Base-by-base conservation (phyloP, 257 asterid species). In the Solanum dulcamara region DNA sequence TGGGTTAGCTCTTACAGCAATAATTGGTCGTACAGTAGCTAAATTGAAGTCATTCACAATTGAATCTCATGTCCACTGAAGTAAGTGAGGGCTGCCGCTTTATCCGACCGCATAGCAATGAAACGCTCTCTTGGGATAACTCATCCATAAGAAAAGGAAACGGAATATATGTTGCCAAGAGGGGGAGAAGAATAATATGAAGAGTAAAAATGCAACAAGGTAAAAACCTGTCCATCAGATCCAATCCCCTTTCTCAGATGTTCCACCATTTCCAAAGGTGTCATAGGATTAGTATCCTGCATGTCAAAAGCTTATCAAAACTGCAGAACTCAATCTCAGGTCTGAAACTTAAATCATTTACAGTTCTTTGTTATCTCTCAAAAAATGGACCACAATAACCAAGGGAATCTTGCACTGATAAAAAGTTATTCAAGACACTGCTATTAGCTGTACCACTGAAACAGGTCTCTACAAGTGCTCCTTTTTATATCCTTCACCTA, bases 141-240 rank as follows among this genome's bases (percentile, higher is more conserved):
- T 38, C 84, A 55, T 30, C 26, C 48, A 42, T 28, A 85, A 83
- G 68, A 26, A 77, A 48, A 53, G 80, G 67, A 37, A 84, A 79
- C 72, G 84, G 81, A 86, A 80, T 28, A 74, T 64, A 46, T 79
- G 17, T 44, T 7, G n/a, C 72, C 60, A 81, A n/a, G 51, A 33
- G 67, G 71, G 37, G 72, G 80, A 85, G 44, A 28, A 74, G 53
- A 60, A 32, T 83, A 85, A 84, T 30, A 38, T 87, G 42, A 71
- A 64, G 84, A 53, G 38, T 3, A 68, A 7, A 44, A 79, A 48
- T 10, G 83, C 83, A 79, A 48, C 26, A 28, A 79, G 64, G 64
- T 79, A 48, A 75, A 88, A 87, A 96, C 98, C 99, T 96, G 99
- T 89, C 99, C 99, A 84, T 67, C 91, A 87, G 94, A 94, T 90